Evolutionary conservation across 1,139 yeast genomes (phyloP).

Genomic region (Meyerozyma carpophila): DNA sequence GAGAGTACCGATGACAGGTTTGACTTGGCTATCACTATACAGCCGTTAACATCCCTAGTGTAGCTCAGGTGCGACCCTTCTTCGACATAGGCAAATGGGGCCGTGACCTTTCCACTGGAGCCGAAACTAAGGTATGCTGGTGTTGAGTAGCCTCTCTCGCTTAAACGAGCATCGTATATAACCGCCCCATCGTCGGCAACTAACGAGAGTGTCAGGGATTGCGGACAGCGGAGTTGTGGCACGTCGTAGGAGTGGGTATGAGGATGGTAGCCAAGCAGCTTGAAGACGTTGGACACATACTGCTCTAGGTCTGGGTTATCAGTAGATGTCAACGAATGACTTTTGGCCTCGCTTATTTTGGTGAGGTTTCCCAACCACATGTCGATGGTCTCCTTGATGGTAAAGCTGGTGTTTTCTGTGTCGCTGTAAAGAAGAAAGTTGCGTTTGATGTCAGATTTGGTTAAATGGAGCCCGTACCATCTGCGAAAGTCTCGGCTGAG

Average conservation of each 20-base stretch:
- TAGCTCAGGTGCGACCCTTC: constrained; percentile 29
- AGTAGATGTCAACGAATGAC: background rate
- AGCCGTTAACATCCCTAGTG: constrained; percentile 16
- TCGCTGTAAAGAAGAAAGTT: constrained; percentile 6
- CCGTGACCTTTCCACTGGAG: constrained; percentile 19
- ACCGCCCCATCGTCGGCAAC: constrained; percentile 17
- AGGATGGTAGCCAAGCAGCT: constrained; percentile 1
- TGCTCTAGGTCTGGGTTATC: constrained; percentile 1
- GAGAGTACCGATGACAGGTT: constrained; percentile 7
- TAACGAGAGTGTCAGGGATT: constrained; percentile 17
- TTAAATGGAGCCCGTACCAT: constrained; percentile 11
- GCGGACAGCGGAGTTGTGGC: constrained; percentile 19
- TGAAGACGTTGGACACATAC: background rate
- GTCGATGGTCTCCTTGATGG: background rate
- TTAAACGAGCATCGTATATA: constrained; percentile 22
- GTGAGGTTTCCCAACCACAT: constrained; percentile 1
- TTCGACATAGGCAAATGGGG: constrained; percentile 26
- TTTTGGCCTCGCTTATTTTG: background rate
- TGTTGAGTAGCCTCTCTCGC: constrained; percentile 24
- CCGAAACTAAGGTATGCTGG: constrained; percentile 37
- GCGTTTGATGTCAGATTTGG: constrained; percentile 10
- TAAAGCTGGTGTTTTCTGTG: constrained; percentile 4
- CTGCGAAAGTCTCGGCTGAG: constrained; percentile 13
- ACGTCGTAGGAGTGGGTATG: constrained; percentile 14
- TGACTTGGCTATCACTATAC: constrained; percentile 26